Conservation (phyloP, 345 rosid species). For the Balakata baccata region DNA sequence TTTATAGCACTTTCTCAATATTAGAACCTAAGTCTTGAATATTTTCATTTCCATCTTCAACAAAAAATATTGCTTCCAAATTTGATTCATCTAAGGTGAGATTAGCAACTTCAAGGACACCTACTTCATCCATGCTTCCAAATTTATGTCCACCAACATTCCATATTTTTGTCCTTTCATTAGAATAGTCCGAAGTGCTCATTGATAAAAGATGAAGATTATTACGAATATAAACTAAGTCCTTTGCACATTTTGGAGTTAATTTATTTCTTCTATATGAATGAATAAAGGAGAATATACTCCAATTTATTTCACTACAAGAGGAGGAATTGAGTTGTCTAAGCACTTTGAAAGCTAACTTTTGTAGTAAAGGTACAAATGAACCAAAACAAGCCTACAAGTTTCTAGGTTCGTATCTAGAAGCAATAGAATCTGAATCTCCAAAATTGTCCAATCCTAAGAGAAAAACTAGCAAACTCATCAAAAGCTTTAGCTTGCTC, state of each 20-base stretch:
- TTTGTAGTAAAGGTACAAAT: background rate
- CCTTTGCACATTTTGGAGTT: background rate
- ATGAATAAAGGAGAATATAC: background rate
- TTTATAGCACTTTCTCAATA: too few species aligned
- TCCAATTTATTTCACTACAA: background rate
- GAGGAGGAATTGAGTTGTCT: background rate
- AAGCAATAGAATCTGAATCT: background rate
- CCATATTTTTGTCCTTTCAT: too few species aligned
- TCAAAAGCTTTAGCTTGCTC: background rate
- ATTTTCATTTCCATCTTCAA: too few species aligned
- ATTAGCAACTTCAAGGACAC: too few species aligned
- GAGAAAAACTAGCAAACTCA: background rate
- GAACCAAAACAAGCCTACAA: background rate
- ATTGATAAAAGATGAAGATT: too few species aligned
- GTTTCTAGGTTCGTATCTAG: background rate
- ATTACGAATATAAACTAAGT: too few species aligned
- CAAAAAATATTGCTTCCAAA: too few species aligned
- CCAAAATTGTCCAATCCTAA: background rate
- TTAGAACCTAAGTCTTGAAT: too few species aligned
- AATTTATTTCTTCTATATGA: background rate
- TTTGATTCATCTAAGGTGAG: too few species aligned
- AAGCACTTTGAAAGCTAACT: background rate
- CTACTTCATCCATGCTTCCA: too few species aligned
- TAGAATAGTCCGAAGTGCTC: too few species aligned
- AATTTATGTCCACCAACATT: too few species aligned